phyloP scores from a whole-genome alignment of 495 filamentous ascomycete species.

The Choiromyces venosus region DNA sequence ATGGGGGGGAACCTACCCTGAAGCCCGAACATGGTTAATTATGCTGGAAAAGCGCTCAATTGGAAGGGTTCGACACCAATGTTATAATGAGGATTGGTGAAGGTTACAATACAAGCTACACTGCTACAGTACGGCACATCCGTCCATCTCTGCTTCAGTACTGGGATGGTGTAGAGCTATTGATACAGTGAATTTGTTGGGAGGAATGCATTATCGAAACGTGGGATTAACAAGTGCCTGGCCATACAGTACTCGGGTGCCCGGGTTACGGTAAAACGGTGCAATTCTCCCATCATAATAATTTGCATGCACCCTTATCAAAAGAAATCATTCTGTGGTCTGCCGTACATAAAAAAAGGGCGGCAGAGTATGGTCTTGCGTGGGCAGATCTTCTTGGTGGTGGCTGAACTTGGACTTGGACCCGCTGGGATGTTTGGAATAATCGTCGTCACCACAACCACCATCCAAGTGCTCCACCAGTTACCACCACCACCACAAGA shows the following conservation, averaged over 20 bases:
- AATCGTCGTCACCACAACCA: conserved; percentile 30
- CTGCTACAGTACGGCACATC: background rate
- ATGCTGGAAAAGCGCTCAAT: background rate
- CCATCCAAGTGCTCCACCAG: conserved; percentile 10
- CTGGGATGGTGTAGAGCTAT: background rate
- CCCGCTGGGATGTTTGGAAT: conserved; percentile 22
- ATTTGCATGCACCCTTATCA: background rate
- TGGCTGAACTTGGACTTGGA: conserved; percentile 28
- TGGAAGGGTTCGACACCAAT: background rate
- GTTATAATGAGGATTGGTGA: background rate
- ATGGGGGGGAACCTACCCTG: background rate
- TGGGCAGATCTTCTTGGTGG: conserved; percentile 29
- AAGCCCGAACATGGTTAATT: background rate
- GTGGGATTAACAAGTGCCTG: background rate
- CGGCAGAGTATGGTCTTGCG: conserved; percentile 16
- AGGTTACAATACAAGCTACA: too few relatives aligned
- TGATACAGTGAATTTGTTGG: background rate
- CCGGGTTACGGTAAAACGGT: background rate
- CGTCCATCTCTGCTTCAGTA: background rate
- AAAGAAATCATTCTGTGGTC: background rate
- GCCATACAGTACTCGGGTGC: too few relatives aligned
- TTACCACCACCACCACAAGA: conserved; percentile 22
- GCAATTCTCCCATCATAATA: background rate
- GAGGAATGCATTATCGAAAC: background rate
- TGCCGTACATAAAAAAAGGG: background rate